Percentiles rank a stretch among this genome's conserved stretches.
Evolutionary conservation across 139 green algal species (phyloP).

Genomic region (Zygnema cylindricum): DNA sequence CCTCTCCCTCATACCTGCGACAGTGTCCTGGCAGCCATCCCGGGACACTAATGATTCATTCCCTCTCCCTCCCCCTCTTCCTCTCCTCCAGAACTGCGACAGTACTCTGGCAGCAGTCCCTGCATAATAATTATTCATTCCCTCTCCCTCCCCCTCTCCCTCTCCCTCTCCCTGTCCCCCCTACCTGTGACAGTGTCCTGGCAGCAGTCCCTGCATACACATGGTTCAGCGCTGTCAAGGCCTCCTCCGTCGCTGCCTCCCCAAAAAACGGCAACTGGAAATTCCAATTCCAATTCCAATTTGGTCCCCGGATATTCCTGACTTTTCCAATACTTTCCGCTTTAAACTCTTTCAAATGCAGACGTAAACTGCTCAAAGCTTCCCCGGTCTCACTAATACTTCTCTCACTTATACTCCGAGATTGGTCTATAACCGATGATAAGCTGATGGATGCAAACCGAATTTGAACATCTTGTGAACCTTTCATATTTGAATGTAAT

Average conservation of each 20-base stretch:
- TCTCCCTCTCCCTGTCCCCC: too few species aligned
- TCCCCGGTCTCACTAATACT: neutral
- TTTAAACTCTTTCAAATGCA: neutral
- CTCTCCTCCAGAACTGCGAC: too few species aligned
- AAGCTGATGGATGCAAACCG: conserved; percentile 24
- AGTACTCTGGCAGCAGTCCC: conserved; percentile 52
- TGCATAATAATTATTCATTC: too few species aligned
- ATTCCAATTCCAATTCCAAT: neutral
- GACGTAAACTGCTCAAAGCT: neutral
- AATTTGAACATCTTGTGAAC: conserved; percentile 25
- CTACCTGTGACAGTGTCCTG: conserved; percentile 57
- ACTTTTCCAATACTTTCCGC: too few species aligned
- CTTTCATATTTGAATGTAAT: too few species aligned
- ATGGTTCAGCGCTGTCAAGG: conserved; percentile 43
- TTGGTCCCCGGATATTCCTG: too few species aligned
- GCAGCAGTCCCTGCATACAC: conserved; percentile 56
- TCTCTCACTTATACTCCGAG: neutral
- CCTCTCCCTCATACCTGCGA: too few species aligned
- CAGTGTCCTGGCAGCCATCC: too few species aligned
- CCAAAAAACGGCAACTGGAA: conserved; percentile 43
- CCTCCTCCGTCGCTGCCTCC: conserved; percentile 2
- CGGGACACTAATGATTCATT: too few species aligned
- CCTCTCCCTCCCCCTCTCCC: too few species aligned
- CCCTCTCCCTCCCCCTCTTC: too few species aligned
- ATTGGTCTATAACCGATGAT: neutral